These are phyloP conservation scores for Ramaria sp. DNA, from an alignment of 768 basidiomycete species.

Conservation along the genomic window DNA sequence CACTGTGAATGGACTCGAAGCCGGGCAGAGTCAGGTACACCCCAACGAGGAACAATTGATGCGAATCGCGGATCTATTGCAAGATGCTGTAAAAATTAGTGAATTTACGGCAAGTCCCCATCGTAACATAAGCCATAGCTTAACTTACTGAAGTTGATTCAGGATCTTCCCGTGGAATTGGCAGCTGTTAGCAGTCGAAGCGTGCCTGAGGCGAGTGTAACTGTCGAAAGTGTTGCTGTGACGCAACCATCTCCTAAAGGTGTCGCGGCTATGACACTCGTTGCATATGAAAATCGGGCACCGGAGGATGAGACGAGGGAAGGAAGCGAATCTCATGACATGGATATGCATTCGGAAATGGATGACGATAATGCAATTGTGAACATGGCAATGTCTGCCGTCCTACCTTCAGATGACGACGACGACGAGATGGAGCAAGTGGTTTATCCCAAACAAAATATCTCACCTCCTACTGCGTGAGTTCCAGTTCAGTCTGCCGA, in stretches of 20 bases:
- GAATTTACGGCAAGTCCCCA: constrained; percentile 20
- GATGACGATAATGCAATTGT: constrained; percentile 59
- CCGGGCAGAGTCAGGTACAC: constrained; percentile 35
- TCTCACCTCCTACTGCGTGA: neutral
- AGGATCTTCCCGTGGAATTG: neutral
- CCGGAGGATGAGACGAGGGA: constrained; percentile 15
- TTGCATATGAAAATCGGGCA: constrained; percentile 9
- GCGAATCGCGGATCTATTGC: constrained; percentile 78
- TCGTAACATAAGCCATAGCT: neutral
- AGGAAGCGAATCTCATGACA: constrained; percentile 10
- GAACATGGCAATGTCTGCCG: too few relatives aligned
- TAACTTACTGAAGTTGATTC: neutral
- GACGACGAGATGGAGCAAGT: constrained; percentile 69
- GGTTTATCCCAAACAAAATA: constrained; percentile 37
- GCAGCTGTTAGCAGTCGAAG: neutral
- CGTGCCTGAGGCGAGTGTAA: neutral
- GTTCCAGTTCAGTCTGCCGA: constrained; percentile 1
- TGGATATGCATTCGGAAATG: constrained; percentile 19
- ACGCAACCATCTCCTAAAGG: constrained; percentile 19
- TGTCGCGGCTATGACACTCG: constrained; percentile 18
- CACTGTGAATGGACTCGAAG: constrained; percentile 14
- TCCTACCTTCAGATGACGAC: constrained; percentile 51
- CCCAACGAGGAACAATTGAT: constrained; percentile 95
- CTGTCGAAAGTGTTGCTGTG: neutral
- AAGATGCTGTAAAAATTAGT: constrained; percentile 58